Percentiles rank a stretch among this genome's conserved stretches.
Conservation (phyloP, 208 protist genomes). For the Vickermania ingenoplastis region DNA sequence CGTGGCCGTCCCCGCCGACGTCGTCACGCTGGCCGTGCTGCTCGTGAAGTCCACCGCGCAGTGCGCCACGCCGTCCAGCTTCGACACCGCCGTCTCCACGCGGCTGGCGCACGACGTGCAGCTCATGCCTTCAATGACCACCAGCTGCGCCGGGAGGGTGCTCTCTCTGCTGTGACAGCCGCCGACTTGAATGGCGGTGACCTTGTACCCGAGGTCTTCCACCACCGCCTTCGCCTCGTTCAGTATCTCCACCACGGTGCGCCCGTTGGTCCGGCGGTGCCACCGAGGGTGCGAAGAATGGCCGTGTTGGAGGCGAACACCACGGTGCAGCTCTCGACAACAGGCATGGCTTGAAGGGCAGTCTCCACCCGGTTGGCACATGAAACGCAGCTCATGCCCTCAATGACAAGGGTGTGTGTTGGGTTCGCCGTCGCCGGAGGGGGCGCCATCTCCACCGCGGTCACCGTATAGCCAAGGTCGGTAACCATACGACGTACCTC, state of each 20-base stretch:
- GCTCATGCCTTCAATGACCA: conserved; percentile 52
- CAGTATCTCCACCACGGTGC: not conserved
- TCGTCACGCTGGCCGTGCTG: no score
- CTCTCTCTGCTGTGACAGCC: no score
- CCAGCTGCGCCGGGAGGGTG: no score
- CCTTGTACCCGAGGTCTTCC: no score
- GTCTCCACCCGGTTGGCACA: conserved; percentile 48
- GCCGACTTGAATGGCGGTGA: no score
- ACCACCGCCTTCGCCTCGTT: not conserved
- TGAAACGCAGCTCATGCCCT: conserved; percentile 64
- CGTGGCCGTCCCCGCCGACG: conserved; percentile 5
- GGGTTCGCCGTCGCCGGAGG: no score
- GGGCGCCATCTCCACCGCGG: no score
- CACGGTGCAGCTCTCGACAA: conserved; percentile 15
- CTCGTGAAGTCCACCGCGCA: conserved; percentile 27
- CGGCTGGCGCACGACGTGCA: conserved; percentile 49
- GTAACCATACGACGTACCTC: conserved; percentile 16
- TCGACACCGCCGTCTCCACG: conserved; percentile 21
- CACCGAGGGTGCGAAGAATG: not conserved
- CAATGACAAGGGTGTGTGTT: conserved; percentile 19
- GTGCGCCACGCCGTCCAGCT: conserved; percentile 8
- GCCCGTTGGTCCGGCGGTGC: no score
- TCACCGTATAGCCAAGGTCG: conserved; percentile 23
- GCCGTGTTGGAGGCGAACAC: not conserved
- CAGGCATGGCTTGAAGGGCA: not conserved